Evolutionary conservation across 1,284 basidiomycete genomes (phyloP).

Genomic region (Fomitopsis palustris): DNA sequence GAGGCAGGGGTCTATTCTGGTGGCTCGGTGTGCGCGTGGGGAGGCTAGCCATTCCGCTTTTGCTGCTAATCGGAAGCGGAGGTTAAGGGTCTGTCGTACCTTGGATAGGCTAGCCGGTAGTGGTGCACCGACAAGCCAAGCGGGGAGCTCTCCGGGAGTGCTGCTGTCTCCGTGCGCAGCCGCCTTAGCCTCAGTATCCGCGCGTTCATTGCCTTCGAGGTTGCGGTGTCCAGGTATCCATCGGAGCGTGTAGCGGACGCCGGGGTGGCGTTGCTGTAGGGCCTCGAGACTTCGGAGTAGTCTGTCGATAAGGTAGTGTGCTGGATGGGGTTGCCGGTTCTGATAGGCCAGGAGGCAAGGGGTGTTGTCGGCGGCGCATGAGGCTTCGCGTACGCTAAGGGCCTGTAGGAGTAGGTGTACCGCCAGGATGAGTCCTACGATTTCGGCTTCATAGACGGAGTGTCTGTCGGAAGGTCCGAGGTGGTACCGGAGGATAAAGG

Average conservation of each 20-base stretch:
- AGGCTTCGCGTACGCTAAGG: not conserved
- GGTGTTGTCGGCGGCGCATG: conserved; percentile 12
- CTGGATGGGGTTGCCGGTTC: not conserved
- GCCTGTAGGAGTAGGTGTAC: conserved; percentile 4
- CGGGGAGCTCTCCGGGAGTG: conserved; percentile 1
- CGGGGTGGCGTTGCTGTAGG: conserved; percentile 2
- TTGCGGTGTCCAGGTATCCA: conserved; percentile 19
- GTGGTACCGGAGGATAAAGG: conserved; percentile 13
- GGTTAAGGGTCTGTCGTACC: conserved; percentile 2
- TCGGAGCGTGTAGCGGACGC: conserved; percentile 3
- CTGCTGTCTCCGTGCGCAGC: conserved; percentile 12
- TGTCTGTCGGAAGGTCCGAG: conserved; percentile 22
- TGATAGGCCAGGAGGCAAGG: conserved; percentile 5
- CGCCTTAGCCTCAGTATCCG: conserved; percentile 14
- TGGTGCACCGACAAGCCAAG: not conserved
- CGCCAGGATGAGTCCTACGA: conserved; percentile 18
- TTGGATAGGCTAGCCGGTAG: conserved; percentile 13
- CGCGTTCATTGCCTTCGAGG: conserved; percentile 17
- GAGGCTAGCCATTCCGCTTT: conserved; percentile 7
- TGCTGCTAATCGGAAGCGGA: not conserved
- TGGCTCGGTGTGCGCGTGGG: not conserved
- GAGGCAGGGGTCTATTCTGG: conserved; percentile 6
- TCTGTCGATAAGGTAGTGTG: conserved; percentile 12
- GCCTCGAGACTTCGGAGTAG: conserved; percentile 3
- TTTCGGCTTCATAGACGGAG: conserved; percentile 30